Percentiles rank a stretch among this genome's conserved stretches.
phyloP scores from a whole-genome alignment of 2,329 filamentous ascomycete genomes.

The Colletotrichum sansevieriae region DNA sequence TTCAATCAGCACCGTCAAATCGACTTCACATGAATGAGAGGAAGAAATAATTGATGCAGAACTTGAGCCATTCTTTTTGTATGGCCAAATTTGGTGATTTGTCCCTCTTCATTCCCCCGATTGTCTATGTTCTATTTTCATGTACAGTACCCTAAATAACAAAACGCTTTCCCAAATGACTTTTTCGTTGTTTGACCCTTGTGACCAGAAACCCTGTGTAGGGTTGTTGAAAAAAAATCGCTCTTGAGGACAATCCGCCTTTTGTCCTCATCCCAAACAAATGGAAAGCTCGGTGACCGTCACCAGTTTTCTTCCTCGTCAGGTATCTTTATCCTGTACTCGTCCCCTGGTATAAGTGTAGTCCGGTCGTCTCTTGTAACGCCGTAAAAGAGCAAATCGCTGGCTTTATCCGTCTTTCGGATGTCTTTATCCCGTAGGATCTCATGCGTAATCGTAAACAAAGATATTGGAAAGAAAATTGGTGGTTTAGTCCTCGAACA shows the following conservation, averaged over 20 bases:
- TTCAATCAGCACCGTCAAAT: not conserved
- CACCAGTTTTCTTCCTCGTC: slow-evolving; percentile 31
- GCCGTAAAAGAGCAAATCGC: slow-evolving; percentile 11
- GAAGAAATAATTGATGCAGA: not conserved
- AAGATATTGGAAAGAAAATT: not conserved
- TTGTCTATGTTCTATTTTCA: slow-evolving; percentile 30
- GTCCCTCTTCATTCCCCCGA: slow-evolving; percentile 1
- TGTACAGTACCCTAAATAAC: slow-evolving; percentile 26
- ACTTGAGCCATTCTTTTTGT: slow-evolving; percentile 17
- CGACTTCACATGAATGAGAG: too few relatives aligned
- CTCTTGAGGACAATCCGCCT: not conserved
- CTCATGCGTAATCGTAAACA: slow-evolving; percentile 2
- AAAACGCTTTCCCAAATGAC: not conserved
- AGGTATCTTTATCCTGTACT: slow-evolving; percentile 18
- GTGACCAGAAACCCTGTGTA: not conserved
- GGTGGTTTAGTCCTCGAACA: slow-evolving; percentile 28
- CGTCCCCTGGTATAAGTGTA: slow-evolving; percentile 20
- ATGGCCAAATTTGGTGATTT: slow-evolving; percentile 2
- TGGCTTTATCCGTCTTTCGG: not conserved
- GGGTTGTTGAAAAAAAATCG: not conserved
- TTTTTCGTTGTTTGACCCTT: slow-evolving; percentile 10
- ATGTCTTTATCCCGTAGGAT: not conserved
- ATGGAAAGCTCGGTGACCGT: slow-evolving; percentile 11
- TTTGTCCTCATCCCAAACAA: slow-evolving; percentile 4
- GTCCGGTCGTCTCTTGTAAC: not conserved